Base-by-base conservation (phyloP, 495 filamentous ascomycete species). In the Penicillium steckii region DNA sequence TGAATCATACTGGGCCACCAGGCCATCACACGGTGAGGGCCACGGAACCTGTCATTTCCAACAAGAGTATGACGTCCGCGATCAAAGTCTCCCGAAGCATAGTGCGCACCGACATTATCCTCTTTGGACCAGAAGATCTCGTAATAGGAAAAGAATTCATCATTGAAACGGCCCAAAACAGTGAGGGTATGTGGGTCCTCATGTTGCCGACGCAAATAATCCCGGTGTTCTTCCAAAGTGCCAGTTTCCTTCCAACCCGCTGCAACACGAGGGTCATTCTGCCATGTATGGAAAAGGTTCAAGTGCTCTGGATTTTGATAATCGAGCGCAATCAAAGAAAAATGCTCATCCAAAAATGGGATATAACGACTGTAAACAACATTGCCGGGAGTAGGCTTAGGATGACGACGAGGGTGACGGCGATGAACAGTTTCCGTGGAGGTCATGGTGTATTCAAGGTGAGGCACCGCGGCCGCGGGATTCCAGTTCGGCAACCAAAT, bases 111-210 rank as follows among this genome's bases (percentile, higher is more conserved):
- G 15, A 83, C 71, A 41, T 74, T 71, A 56, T 87, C 79, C 59
- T 86, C 84, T 75, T 84, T 83, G 19, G 75, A 79, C 84, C 83
- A 87, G 64, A 85, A 87, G 8, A 85, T 73, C 67, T 87, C 82
- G 56, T 83, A 85, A 56, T 85, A 86, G 2, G 82, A 81, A 62
- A 86, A 87, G 21, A 62, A 69, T 21, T 65, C 73, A 26, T 81
- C 79, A 30, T 87, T 76, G 50, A 85, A 85, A 7, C 72, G 66
- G 6, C 76, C 83, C 29, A 87, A 63, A 17, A 87, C 65, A 19
- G 78, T 72, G 1, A 85, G 62, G 49, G 77, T 73, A 53, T 85
- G 83, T 0, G 81, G 80, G 50, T 85, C 83, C 38, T 76, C 74
- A 49, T 85, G 70, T 29, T 79, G 68, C 44, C 70, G 67, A 8